Evolutionary conservation across 2,329 filamentous ascomycete species (phyloP).

Genomic region (Podosphaera aphanis): DNA sequence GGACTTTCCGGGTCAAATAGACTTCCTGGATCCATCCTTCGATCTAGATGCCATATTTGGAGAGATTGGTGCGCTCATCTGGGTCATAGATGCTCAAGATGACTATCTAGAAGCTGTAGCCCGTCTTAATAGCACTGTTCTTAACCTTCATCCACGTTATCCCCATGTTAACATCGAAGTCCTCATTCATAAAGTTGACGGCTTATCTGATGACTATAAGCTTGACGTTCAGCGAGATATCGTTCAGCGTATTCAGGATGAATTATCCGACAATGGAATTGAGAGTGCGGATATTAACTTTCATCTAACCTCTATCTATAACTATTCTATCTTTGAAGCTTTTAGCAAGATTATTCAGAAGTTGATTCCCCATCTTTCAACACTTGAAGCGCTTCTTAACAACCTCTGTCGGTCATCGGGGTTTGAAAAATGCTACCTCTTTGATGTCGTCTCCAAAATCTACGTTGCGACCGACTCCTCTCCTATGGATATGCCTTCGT

Average conservation of each 20-base stretch:
- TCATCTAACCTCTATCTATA: slow-evolving; percentile 93
- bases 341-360: slow-evolving; percentile 98
- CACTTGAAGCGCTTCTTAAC: slow-evolving; percentile 81
- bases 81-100: slow-evolving; percentile 96
- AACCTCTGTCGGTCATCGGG: slow-evolving; percentile 81
- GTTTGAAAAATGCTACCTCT: slow-evolving; percentile 95
- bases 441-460: slow-evolving; percentile 93
- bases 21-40: slow-evolving; percentile 73
- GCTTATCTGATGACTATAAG: slow-evolving; percentile 90
- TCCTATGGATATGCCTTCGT: slow-evolving; percentile 82
- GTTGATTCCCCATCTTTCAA: slow-evolving; percentile 76
- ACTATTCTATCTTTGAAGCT: slow-evolving; percentile 94
- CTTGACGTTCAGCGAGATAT: slow-evolving; percentile 92
- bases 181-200: slow-evolving; percentile 97
- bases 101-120: slow-evolving; percentile 85
- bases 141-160: slow-evolving; percentile 70
- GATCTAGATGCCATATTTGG: slow-evolving; percentile 88
- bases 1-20: slow-evolving; percentile 89
- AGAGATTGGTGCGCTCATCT: slow-evolving; percentile 81
- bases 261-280: slow-evolving; percentile 77
- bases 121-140: slow-evolving; percentile 67
- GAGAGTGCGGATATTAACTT: slow-evolving; percentile 88
- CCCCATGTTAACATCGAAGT: slow-evolving; percentile 93
- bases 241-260: slow-evolving; percentile 85
- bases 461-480: slow-evolving; percentile 93